These are phyloP conservation scores for Fonsecaea multimorphosa DNA, from an alignment of 2,329 filamentous ascomycete species.

Conservation along the genomic window DNA sequence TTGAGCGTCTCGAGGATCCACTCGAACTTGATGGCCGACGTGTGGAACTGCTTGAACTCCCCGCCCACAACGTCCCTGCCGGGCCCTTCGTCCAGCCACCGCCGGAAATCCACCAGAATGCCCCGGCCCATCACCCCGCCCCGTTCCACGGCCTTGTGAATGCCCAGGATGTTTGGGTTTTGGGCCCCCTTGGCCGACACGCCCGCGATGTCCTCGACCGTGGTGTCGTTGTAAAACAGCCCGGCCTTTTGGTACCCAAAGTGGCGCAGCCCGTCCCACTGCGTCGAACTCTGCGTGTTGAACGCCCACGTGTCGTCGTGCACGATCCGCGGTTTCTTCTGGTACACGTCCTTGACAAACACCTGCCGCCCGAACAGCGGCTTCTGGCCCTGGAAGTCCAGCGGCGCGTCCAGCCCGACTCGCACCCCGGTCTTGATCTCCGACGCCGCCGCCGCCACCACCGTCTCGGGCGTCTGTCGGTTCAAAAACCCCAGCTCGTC, in stretches of 20 bases:
- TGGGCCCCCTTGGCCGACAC: slow-evolving; percentile 21
- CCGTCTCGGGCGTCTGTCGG: slow-evolving; percentile 57
- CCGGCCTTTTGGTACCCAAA: slow-evolving; percentile 38
- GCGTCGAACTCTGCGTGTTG: slow-evolving; percentile 40
- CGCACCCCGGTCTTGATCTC: slow-evolving; percentile 52
- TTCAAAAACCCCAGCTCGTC: slow-evolving; percentile 64
- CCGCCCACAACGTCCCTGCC: slow-evolving; percentile 24
- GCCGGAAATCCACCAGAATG: slow-evolving; percentile 56
- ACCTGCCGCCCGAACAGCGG: slow-evolving; percentile 46
- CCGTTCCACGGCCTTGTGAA: slow-evolving; percentile 45
- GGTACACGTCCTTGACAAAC: slow-evolving; percentile 43
- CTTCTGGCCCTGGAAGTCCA: slow-evolving; percentile 46
- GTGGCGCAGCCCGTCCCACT: slow-evolving; percentile 41
- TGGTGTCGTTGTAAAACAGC: slow-evolving; percentile 40
- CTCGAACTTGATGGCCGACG: slow-evolving; percentile 43
- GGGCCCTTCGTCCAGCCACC: slow-evolving; percentile 49
- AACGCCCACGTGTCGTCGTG: slow-evolving; percentile 42
- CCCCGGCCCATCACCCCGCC: slow-evolving; percentile 55
- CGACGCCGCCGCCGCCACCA: slow-evolving; percentile 49
- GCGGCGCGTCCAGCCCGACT: slow-evolving; percentile 44
- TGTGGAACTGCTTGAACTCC: slow-evolving; percentile 45
- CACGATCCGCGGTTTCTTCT: slow-evolving; percentile 40
- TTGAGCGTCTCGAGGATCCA: slow-evolving; percentile 37
- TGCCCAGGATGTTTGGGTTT: slow-evolving; percentile 37
- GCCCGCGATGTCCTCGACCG: slow-evolving; percentile 40